Evolutionary conservation across 495 filamentous ascomycete genomes (phyloP).

Genomic region (Aspergillus sparsus): DNA sequence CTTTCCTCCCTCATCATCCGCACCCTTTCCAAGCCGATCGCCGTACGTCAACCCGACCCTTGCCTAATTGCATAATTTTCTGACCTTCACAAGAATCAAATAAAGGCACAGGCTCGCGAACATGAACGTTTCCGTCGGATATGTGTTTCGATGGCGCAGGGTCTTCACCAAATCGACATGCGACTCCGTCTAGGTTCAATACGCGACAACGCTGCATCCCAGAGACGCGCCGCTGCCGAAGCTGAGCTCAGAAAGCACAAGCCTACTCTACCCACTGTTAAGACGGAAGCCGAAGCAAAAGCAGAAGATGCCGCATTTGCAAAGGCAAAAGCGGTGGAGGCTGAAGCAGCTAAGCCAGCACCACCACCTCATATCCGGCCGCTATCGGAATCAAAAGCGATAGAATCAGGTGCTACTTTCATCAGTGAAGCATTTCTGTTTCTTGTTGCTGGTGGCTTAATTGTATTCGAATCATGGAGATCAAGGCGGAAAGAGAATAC

Average conservation of each 20-base stretch:
- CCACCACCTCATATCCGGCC: slow-evolving; percentile 64
- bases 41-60: slow-evolving; percentile 48
- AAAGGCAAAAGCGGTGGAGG: slow-evolving; percentile 51
- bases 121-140: slow-evolving; percentile 83
- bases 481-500: slow-evolving; percentile 75
- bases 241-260: slow-evolving; percentile 59
- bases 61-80: slow-evolving; percentile 46
- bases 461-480: slow-evolving; percentile 79
- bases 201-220: slow-evolving; percentile 69
- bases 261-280: slow-evolving; percentile 73
- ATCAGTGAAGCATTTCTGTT: slow-evolving; percentile 90
- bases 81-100: slow-evolving; percentile 68
- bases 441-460: slow-evolving; percentile 71
- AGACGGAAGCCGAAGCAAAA: slow-evolving; percentile 70
- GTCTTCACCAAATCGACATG: slow-evolving; percentile 93
- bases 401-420: slow-evolving; percentile 94
- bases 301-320: slow-evolving; percentile 58
- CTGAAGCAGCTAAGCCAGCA: slow-evolving; percentile 46
- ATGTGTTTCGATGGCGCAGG: slow-evolving; percentile 76
- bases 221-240: slow-evolving; percentile 51
- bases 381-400: slow-evolving; percentile 87
- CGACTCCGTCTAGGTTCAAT: slow-evolving; percentile 80
- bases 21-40: slow-evolving; percentile 73
- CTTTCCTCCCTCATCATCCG: slow-evolving; percentile 66
- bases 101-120: slow-evolving; percentile 92